Conservation (phyloP, 371 early-diverging fungal genomes). For the Nematocida sp. region DNA sequence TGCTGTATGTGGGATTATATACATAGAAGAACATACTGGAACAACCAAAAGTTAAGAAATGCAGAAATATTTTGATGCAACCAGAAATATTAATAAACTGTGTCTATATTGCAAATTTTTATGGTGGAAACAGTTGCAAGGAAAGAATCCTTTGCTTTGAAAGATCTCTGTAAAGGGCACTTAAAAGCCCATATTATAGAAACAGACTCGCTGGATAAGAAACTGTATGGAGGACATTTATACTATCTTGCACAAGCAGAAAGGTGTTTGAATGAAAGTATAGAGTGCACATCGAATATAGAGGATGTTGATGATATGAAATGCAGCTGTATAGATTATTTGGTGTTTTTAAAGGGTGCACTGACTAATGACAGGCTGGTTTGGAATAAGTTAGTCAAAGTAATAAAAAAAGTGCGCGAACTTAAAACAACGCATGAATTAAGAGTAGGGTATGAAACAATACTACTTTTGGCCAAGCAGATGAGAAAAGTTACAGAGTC, state of each 20-base stretch:
- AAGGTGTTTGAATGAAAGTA: neutral
- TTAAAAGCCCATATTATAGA: conserved; percentile 1
- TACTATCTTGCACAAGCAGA: neutral
- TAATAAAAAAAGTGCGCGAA: neutral
- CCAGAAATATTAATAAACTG: too few relatives aligned
- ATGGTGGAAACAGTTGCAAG: neutral
- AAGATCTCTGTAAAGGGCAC: conserved; percentile 8
- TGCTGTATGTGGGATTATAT: neutral
- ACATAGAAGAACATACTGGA: neutral
- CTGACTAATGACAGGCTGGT: conserved; percentile 2
- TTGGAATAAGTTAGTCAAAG: neutral
- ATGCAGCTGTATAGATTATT: conserved; percentile 11
- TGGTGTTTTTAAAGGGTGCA: conserved; percentile 11
- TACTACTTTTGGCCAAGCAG: conserved; percentile 12
- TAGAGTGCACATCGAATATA: neutral
- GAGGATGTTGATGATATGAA: neutral
- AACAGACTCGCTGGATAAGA: conserved; percentile 8
- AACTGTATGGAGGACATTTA: conserved; percentile 6
- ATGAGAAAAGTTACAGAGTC: neutral
- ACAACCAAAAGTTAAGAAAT: too few relatives aligned
- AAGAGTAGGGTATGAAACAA: conserved; percentile 44
- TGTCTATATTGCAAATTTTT: neutral
- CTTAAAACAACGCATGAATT: conserved; percentile 14
- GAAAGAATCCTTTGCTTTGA: neutral
- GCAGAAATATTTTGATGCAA: too few relatives aligned